Evolutionary conservation across 768 basidiomycete species (phyloP), one percentile per base, ranked within the genome.

Genomic region (Collybia sp.): DNA sequence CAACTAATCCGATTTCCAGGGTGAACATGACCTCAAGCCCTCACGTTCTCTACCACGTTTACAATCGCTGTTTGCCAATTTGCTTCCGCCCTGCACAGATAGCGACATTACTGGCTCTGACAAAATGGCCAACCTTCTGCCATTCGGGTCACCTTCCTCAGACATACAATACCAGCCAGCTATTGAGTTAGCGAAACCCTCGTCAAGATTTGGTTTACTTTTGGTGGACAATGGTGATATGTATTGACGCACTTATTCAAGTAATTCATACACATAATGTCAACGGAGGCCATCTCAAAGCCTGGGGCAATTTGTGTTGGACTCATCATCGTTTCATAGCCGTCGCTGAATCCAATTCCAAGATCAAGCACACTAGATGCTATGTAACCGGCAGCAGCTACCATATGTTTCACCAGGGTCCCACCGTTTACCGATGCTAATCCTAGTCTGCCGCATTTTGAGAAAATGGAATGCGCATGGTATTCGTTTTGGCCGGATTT

Each of bases 161-260:
- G 80, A 83, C 41, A 70, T 77, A 48, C 69, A 75, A 18, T 79
- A 80, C 56, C 74, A 80, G 42, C 65, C 81, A 32, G 76, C 80
- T 20, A 58, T 88, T 36, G 77, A 83, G 33, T 61, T 86, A 30
- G 83, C 81, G 16, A 87, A 85, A 52, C 79, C 87, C 13, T 80
- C 82, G 34, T 73, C 85, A 36, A 73, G 89, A 47, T 88, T 92
- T 64, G 86, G 86, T 12, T 67, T 90, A 57, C 65, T 92, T 39
- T 71, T 89, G 46, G 71, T 87, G 47, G 83, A 78, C 43, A 73
- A 25, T 8, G 8, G 25, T 8, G 25, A 25, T 25, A 25, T 25
- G 25, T 25, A 25, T 25, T 25, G 25, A 25, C 25, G 25, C 25
- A 25, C 25, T 25, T 25, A 25, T 25, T 25, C 8, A 25, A 25